Evolutionary conservation across 2,329 filamentous ascomycete species (phyloP), one percentile per base, ranked within the genome.

Genomic region (Plectosphaerella cucumerina): DNA sequence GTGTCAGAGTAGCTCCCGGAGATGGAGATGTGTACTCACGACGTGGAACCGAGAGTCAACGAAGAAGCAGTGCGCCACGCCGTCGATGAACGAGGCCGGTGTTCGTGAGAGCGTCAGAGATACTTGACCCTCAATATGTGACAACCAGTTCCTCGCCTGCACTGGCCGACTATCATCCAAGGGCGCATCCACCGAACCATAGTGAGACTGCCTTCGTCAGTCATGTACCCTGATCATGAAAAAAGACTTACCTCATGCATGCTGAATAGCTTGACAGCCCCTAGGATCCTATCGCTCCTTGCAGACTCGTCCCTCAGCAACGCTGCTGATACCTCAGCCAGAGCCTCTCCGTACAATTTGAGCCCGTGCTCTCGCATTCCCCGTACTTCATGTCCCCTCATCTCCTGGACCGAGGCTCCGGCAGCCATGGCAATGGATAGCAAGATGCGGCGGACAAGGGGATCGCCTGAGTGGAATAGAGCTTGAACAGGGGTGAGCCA

Each of bases 171-270:
- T 18, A 12, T 10, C n/a, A 34, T 8, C 14, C 17, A 17, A 18
- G 12, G 39, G 39, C 17, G n/a, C 15, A 10, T 17, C n/a, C 18
- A 15, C 18, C 15, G 39, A 12, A 18, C 39, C 39, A 18, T 42
- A 42, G 39, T 43, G 9, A 53, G 44, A 34, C 50, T n/a, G 46
- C 44, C 8, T 37, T 14, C 35, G 31, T 41, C 11, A 41, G 37
- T 14, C 37, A 17, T 10, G 39, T 10, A 6, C n/a, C 5, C 39
- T 6, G 8, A 34, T 34, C 14, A 8, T 14, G 31, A 34, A 14
- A 8, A 34, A 34, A 26, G 46, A 14, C 48, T 20, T 21, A 50
- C 44, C 26, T 53, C 51, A 17, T 50, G 50, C 6, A 53, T 21
- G 17, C 47, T 41, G 26, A 50, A 50, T 6, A 53, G 43, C 43